A percentile compares a stretch with the other conserved stretches of the same genome.
Evolutionary conservation across 2,329 filamentous ascomycete species (phyloP).

Genomic region (Nothophaeocryptopus gaeumannii): DNA sequence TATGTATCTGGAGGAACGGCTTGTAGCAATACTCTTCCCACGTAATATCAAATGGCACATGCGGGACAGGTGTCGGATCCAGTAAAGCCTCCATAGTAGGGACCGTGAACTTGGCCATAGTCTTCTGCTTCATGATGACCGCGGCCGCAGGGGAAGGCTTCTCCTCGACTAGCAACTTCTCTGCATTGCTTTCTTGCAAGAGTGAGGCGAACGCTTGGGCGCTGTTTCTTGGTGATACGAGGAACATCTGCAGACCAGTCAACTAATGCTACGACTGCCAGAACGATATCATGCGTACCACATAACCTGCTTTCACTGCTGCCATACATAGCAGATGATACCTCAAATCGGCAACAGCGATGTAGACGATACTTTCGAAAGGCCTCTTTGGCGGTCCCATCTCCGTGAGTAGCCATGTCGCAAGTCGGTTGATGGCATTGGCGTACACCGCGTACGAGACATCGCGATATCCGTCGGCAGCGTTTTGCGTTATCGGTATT

Average conservation of each 20-base stretch:
- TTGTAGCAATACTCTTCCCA: conserved; percentile 9
- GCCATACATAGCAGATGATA: conserved; percentile 9
- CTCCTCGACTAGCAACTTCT: conserved; percentile 2
- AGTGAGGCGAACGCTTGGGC: conserved; percentile 1
- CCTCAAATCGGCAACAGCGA: conserved; percentile 5
- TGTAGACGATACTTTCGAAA: conserved; percentile 4
- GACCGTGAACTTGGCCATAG: neutral
- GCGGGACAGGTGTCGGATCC: neutral
- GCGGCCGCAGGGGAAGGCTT: neutral
- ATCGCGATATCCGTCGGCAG: conserved; percentile 9
- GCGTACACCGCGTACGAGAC: conserved; percentile 5
- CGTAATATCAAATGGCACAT: neutral
- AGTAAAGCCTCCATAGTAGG: neutral
- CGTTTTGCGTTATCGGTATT: neutral
- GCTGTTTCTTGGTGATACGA: conserved; percentile 8
- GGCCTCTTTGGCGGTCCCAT: neutral
- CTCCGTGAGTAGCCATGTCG: conserved; percentile 2
- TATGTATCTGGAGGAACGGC: conserved; percentile 16
- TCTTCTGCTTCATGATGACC: neutral
- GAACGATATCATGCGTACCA: neutral
- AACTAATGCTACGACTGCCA: neutral
- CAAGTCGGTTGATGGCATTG: conserved; percentile 11
- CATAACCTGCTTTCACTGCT: conserved; percentile 11
- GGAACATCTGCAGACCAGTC: neutral
- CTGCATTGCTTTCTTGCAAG: neutral